These are phyloP conservation scores for Achlya hypogyna DNA, from an alignment of 352 stramenopile genomes.

Conservation along the genomic window DNA sequence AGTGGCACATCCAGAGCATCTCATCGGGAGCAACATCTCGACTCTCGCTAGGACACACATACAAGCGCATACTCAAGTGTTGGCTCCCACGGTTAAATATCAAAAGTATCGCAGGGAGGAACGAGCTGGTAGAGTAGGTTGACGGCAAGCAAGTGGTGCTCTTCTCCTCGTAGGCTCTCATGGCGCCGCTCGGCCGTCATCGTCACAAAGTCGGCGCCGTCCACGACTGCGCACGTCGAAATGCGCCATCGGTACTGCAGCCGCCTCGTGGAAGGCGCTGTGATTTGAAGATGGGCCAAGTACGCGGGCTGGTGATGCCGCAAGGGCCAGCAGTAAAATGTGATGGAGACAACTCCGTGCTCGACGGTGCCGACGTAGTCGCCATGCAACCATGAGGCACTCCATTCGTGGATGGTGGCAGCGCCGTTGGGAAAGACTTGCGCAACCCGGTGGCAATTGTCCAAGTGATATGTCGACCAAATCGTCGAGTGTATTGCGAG, in stretches of 20 bases:
- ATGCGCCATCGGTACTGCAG: background rate
- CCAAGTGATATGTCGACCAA: background rate
- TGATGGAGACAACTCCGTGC: background rate
- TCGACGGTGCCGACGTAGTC: background rate
- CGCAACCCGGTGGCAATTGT: background rate
- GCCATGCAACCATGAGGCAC: background rate
- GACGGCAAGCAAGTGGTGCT: background rate
- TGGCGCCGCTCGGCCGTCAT: background rate
- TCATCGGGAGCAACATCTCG: too few relatives aligned
- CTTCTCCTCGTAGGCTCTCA: background rate
- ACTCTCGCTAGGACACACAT: too few relatives aligned
- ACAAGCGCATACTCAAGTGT: too few relatives aligned
- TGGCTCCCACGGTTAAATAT: background rate
- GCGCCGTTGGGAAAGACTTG: background rate
- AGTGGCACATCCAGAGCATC: too few relatives aligned
- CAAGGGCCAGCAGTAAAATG: background rate
- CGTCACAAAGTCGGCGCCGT: background rate
- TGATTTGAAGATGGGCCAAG: background rate
- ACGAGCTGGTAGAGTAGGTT: background rate
- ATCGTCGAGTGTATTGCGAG: background rate
- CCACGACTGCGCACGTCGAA: background rate
- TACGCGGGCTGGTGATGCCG: background rate
- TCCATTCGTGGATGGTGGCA: background rate
- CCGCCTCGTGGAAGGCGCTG: background rate
- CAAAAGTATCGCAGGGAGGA: background rate